phyloP scores from a whole-genome alignment of 83 land plant genomes.

The Thuja plicata region DNA sequence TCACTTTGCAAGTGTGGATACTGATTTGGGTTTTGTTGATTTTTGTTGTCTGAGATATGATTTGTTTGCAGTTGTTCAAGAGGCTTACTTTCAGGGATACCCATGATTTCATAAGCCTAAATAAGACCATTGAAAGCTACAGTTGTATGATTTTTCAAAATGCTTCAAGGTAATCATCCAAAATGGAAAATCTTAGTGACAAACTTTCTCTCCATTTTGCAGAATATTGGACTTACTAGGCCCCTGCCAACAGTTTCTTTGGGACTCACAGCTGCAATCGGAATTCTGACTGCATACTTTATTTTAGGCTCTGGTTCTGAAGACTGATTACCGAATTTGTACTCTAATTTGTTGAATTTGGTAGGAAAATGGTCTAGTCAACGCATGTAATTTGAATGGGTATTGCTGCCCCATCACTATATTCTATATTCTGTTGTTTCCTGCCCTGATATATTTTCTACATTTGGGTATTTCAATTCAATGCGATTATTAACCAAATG shows the following conservation, averaged over 20 bases:
- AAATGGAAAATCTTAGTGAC: neutral
- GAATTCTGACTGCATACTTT: constrained; percentile 62
- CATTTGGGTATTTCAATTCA: neutral
- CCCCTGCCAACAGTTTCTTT: constrained; percentile 74
- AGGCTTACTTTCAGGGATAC: neutral
- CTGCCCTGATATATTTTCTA: neutral
- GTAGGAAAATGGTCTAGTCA: neutral
- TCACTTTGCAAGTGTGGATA: neutral
- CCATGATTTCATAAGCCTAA: neutral
- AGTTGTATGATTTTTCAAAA: neutral
- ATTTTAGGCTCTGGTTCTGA: constrained; percentile 77
- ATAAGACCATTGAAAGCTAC: neutral
- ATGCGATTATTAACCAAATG: neutral
- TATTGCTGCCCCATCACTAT: neutral
- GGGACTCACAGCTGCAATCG: constrained; percentile 67
- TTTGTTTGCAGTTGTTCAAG: neutral
- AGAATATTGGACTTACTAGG: constrained; percentile 73
- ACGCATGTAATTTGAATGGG: neutral
- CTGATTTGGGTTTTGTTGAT: neutral
- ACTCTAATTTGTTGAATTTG: neutral
- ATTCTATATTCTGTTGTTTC: neutral
- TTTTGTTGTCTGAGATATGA: neutral
- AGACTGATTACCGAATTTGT: constrained; percentile 31
- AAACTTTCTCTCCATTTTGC: constrained; percentile 20
- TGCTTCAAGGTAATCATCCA: neutral